These are phyloP conservation scores for Fusarium foetens DNA, from an alignment of 2,329 filamentous ascomycete genomes.

Conservation along the genomic window DNA sequence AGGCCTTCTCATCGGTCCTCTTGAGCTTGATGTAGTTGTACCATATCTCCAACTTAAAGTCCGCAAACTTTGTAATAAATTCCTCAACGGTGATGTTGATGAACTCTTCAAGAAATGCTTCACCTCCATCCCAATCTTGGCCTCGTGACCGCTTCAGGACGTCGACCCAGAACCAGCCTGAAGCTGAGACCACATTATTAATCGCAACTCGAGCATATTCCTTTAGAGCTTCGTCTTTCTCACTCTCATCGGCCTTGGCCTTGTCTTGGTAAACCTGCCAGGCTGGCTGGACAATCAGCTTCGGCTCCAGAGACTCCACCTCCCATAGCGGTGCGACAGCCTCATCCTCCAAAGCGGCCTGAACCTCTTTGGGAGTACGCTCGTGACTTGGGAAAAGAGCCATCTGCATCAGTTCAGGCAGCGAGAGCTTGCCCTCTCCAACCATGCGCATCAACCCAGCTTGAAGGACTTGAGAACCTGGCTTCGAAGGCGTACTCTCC, in stretches of 20 bases:
- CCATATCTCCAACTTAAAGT: constrained; percentile 14
- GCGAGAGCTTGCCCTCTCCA: background rate
- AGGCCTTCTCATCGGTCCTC: background rate
- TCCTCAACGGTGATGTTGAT: background rate
- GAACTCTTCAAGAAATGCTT: background rate
- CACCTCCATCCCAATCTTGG: background rate
- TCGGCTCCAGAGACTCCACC: background rate
- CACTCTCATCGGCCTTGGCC: rapidly evolving
- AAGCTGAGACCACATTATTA: background rate
- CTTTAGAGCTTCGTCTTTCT: background rate
- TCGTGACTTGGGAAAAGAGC: constrained; percentile 9
- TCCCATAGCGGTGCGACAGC: background rate
- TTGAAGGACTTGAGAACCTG: background rate
- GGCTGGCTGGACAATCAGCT: constrained; percentile 2
- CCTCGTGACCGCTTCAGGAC: constrained; percentile 6
- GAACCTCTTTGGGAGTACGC: background rate
- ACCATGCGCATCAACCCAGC: constrained; percentile 9
- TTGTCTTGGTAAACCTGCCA: background rate
- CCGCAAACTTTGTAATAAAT: background rate
- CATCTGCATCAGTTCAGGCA: background rate
- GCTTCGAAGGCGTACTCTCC: background rate
- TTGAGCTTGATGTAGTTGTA: background rate
- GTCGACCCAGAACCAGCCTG: constrained; percentile 12
- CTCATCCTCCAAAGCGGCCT: background rate
- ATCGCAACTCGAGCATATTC: background rate